Percentiles rank a stretch among this genome's conserved stretches.
Evolutionary conservation across 176 grass and related monocot genomes (phyloP).

Genomic region (Juncus effusus): DNA sequence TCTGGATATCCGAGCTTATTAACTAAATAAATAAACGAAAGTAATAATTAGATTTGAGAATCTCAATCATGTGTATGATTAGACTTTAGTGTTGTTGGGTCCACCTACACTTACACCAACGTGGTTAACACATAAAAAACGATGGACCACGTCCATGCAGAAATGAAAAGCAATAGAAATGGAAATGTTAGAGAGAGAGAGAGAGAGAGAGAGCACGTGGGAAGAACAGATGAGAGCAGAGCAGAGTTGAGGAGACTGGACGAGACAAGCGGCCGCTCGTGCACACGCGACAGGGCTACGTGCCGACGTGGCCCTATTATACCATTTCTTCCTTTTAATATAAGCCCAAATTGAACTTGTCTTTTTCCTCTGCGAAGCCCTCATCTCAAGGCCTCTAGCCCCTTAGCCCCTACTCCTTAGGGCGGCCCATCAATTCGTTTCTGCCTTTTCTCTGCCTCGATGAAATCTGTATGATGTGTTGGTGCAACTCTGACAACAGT

Average conservation of each 20-base stretch:
- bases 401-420: too few relatives aligned
- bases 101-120: background rate
- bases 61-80: slow-evolving; percentile 41
- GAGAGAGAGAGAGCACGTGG: slow-evolving; percentile 52
- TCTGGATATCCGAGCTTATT: slow-evolving; percentile 12
- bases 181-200: background rate
- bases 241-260: slow-evolving; percentile 66
- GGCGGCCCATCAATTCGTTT: too few relatives aligned
- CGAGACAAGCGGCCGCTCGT: slow-evolving; percentile 51
- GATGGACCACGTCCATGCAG: background rate
- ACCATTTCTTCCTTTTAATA: background rate
- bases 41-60: slow-evolving; percentile 47
- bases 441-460: too few relatives aligned
- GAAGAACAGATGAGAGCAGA: slow-evolving; percentile 10
- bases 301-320: slow-evolving; percentile 15
- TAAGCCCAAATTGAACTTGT: slow-evolving; percentile 7
- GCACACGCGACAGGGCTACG: slow-evolving; percentile 80
- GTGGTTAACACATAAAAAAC: background rate
- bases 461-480: too few relatives aligned
- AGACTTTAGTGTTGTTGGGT: background rate
- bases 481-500: too few relatives aligned
- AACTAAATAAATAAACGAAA: slow-evolving; percentile 24
- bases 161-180: background rate
- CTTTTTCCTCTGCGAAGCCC: background rate
- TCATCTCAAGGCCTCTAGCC: background rate